Percentiles rank a stretch among this genome's conserved stretches.
Evolutionary conservation across 768 basidiomycete species (phyloP).

Genomic region (Kwoniella europaea): DNA sequence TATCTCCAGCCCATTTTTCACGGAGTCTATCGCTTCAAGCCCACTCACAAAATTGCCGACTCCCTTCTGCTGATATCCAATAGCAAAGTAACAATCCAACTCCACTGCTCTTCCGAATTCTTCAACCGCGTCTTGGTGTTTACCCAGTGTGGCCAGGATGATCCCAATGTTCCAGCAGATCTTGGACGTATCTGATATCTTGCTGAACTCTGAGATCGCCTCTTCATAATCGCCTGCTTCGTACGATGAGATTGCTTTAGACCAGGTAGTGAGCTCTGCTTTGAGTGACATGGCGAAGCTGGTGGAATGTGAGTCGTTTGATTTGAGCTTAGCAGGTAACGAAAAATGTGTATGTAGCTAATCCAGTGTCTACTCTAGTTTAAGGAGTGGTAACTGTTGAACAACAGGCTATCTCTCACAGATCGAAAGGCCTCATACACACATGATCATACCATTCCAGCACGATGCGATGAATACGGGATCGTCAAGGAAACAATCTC

Average conservation of each 20-base stretch:
- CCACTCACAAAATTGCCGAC: constrained; percentile 45
- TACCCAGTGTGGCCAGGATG: constrained; percentile 88
- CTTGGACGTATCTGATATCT: constrained; percentile 84
- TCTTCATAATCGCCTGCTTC: constrained; percentile 80
- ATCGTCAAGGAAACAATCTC: not conserved
- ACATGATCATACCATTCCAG: not conserved
- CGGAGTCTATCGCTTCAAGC: not conserved
- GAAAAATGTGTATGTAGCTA: too few species aligned
- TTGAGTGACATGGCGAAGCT: constrained; percentile 41
- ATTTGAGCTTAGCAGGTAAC: not conserved
- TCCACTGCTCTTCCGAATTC: constrained; percentile 76
- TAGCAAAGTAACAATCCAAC: constrained; percentile 83
- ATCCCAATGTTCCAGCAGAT: constrained; percentile 83
- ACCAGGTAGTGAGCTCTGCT: constrained; percentile 80
- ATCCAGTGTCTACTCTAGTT: too few species aligned
- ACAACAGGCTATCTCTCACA: not conserved
- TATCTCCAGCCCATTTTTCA: too few species aligned
- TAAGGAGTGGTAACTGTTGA: too few species aligned
- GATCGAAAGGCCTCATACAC: not conserved
- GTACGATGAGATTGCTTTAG: constrained; percentile 83
- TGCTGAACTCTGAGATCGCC: constrained; percentile 76
- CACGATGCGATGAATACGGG: not conserved
- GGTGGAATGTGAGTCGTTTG: too few species aligned
- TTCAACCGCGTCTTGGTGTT: constrained; percentile 82
- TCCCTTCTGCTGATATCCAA: constrained; percentile 66